Evolutionary conservation across 805 yeast genomes (phyloP), one percentile per base, ranked within the genome.

Genomic region (Sungouiella thailandica): DNA sequence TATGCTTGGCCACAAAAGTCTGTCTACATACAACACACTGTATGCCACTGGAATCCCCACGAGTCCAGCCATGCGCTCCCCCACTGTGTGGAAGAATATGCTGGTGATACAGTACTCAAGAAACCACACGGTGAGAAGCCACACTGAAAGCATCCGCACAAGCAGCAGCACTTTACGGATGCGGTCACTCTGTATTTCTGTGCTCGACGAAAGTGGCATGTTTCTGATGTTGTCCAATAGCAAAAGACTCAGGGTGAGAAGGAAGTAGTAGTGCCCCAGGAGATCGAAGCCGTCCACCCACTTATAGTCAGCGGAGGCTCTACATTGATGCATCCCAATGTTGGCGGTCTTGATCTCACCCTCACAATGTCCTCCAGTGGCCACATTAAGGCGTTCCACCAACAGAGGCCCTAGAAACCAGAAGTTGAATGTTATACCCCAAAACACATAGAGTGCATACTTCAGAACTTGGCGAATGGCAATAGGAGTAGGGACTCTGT

Each of bases 401-500:
- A 63, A 31, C 41, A 51, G 56, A 1, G 55, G 52, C 2, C 69
- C 69, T 32, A 62, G 58, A 30, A 49, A 58, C 68, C 69, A 62
- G 15, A 40, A 41, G 23, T 46, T 41, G 23, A 45, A 23, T 8
- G 35, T 26, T 8, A 43, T 16, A 23, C 39, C 42, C 17, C 40
- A 28, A 13, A 28, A 5, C 14, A 50, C 28, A 24, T 40, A 35
- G 6, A 44, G 25, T n/a, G 32, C 23, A 30, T 36, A 52, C 23
- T 32, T 41, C 20, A 37, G 23, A 1, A 34, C 9, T 19, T 32
- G 36, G 16, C 31, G 26, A 9, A 25, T 14, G 18, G 37, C 25
- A 12, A 29, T 29, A 10, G 46, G 37, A 7, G 37, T 12, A 10
- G 24, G 27, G 13, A 28, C 29, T 18, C 28, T 28, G 14, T 18